Evolutionary conservation across 2,329 filamentous ascomycete genomes (phyloP), one percentile per base, ranked within the genome.

Genomic region (Neurospora sp.): DNA sequence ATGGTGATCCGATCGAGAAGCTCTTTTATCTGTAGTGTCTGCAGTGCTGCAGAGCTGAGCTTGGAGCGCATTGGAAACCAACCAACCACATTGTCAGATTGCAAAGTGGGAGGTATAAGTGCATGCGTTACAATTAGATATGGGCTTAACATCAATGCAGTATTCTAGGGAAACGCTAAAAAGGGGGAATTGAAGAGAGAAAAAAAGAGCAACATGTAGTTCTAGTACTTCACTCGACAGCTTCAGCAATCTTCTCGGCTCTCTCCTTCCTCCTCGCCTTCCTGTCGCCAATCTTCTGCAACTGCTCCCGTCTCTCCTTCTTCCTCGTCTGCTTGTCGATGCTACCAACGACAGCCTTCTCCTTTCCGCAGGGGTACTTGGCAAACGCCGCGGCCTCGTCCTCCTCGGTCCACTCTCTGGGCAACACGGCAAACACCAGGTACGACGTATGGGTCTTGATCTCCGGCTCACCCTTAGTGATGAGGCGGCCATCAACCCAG

Each of bases 401-500:
- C 71, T 91, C 91, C 41, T 88, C 90, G 0, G 84, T 89, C 96
- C 96, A 99, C 72, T 92, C 89, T 62, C 89, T 85, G n/a, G 96
- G 95, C 71, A 99, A 81, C 3, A 96, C 83, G 0, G 96, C 96
- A 82, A 99, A 99, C 4, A 96, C 91, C 4, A 99, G 86, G 79
- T 99, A 99, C n/a, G 92, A 96, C 0, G 96, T 99, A 80, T 99
- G 96, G 8, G 92, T 96, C 85, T 97, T 97, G 71, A 98, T 82
- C 77, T 99, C 96, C 0, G 89, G 83, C 81, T 99, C 96, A 0
- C 92, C 89, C 33, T 93, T 87, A 76, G 96, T 92, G 38, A 93
- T 86, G 52, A 98, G 77, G 37, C 88, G 87, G 0, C 96, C 96
- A 72, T 94, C 88, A 77, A 91, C 87, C 82, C 90, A 97, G 0